A percentile compares a stretch with the other conserved stretches of the same genome.
Evolutionary conservation across 352 stramenopile genomes (phyloP).

Genomic region (Phytophthora hybrid): DNA sequence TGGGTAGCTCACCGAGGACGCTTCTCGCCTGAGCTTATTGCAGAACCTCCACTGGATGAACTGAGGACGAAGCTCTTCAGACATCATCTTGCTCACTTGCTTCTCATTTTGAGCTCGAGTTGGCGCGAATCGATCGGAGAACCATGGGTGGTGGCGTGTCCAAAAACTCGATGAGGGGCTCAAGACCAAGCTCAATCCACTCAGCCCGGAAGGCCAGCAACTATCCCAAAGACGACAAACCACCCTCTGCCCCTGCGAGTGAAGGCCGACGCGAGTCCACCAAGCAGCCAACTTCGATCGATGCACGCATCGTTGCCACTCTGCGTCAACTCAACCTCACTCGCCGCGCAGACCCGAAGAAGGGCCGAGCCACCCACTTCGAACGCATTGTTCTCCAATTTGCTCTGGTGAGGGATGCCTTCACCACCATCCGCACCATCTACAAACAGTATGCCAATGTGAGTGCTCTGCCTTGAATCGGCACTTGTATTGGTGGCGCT

Average conservation of each 20-base stretch:
- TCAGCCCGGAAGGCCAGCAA: constrained; percentile 22
- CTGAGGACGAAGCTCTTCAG: constrained; percentile 14
- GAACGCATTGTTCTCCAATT: constrained; percentile 86
- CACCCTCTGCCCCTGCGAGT: constrained; percentile 10
- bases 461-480: constrained; percentile 16
- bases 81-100: constrained; percentile 3
- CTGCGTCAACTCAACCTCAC: constrained; percentile 69
- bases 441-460: constrained; percentile 72
- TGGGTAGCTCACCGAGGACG: constrained; percentile 17
- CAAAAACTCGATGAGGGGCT: constrained; percentile 11
- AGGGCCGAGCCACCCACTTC: constrained; percentile 69
- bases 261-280: constrained; percentile 39
- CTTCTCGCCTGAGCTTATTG: constrained; percentile 7
- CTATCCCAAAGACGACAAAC: constrained; percentile 16
- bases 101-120: constrained; percentile 19
- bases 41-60: neutral
- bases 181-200: constrained; percentile 3
- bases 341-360: constrained; percentile 50
- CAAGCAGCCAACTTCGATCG: constrained; percentile 63
- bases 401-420: constrained; percentile 62
- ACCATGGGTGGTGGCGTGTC: constrained; percentile 57
- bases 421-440: constrained; percentile 71
- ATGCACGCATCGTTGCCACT: constrained; percentile 73
- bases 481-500: constrained; percentile 7
- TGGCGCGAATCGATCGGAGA: constrained; percentile 7